Conservation (phyloP, 176 grass and related monocot genomes). For the Oryza glumipatula region DNA sequence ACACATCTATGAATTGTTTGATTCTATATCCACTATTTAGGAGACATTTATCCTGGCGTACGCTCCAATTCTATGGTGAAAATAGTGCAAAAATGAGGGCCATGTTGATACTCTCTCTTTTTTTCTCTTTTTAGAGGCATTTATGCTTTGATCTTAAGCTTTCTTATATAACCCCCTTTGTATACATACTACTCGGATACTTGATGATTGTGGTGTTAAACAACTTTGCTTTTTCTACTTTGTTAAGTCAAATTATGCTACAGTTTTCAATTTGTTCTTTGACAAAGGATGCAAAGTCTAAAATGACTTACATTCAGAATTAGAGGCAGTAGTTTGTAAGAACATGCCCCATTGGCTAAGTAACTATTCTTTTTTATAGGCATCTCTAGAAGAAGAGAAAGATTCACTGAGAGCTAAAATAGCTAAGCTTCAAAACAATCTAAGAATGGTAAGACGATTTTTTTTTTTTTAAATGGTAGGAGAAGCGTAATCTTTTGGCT, state of each 20-base stretch:
- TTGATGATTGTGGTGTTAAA: conserved; percentile 9
- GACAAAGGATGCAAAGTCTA: background rate
- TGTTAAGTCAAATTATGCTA: conserved; percentile 20
- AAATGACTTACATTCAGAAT: background rate
- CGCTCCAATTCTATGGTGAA: conserved; percentile 12
- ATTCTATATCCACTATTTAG: conserved; percentile 21
- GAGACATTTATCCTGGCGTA: background rate
- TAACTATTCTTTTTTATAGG: conserved; percentile 45
- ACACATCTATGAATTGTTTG: conserved; percentile 9
- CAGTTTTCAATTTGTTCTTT: background rate
- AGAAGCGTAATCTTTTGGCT: conserved; percentile 17
- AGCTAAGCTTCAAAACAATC: conserved; percentile 87
- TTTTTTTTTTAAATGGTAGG: conserved; percentile 42
- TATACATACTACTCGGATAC: background rate
- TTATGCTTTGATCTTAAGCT: conserved; percentile 8
- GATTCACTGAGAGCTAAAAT: conserved; percentile 80
- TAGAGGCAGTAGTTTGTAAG: background rate
- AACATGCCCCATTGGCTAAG: background rate
- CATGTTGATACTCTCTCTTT: conserved; percentile 7
- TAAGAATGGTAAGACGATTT: conserved; percentile 72
- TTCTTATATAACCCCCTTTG: conserved; percentile 30
- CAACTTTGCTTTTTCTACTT: background rate
- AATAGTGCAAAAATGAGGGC: conserved; percentile 14
- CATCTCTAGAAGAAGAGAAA: conserved; percentile 82
- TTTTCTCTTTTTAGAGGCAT: background rate